Percentiles rank a stretch among this genome's conserved stretches.
Evolutionary conservation across 352 stramenopile genomes (phyloP).

Genomic region (Phytophthora litchii): DNA sequence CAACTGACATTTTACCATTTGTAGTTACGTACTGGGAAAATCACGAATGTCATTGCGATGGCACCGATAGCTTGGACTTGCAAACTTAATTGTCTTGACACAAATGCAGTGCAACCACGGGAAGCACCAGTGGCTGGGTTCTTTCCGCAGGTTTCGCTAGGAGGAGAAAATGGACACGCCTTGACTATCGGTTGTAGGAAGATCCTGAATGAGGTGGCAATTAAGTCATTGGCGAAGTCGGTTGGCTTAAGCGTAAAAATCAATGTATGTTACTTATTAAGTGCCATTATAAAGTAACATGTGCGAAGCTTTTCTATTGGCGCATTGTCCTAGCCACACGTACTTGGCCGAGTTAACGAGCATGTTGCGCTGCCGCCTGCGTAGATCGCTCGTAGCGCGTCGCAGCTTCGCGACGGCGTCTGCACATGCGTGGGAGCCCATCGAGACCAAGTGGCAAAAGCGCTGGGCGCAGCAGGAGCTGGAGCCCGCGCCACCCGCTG

Average conservation of each 20-base stretch:
- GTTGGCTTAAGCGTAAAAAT: too few relatives aligned
- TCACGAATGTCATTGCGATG: conserved; percentile 39
- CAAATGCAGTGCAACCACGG: conserved; percentile 60
- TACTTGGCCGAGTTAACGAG: not conserved
- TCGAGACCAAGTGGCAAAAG: conserved; percentile 80
- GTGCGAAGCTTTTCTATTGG: too few relatives aligned
- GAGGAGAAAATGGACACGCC: conserved; percentile 59
- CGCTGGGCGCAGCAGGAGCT: conserved; percentile 47
- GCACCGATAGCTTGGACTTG: conserved; percentile 55
- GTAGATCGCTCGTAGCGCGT: conserved; percentile 14
- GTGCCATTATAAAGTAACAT: too few relatives aligned
- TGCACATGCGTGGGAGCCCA: conserved; percentile 49
- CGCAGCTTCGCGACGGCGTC: conserved; percentile 30
- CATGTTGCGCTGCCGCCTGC: conserved; percentile 31
- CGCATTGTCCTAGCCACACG: conserved; percentile 3
- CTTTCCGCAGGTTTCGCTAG: conserved; percentile 60
- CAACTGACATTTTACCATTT: not conserved
- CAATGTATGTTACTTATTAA: too few relatives aligned
- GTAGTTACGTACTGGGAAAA: conserved; percentile 51
- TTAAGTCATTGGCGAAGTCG: too few relatives aligned
- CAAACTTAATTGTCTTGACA: conserved; percentile 42
- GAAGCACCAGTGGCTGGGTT: conserved; percentile 56
- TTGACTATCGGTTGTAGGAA: conserved; percentile 55
- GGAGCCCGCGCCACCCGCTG: not conserved
- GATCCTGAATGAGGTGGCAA: too few relatives aligned